These are phyloP conservation scores for Irpex sp. DNA, from an alignment of 1,284 basidiomycete species.

Conservation along the genomic window DNA sequence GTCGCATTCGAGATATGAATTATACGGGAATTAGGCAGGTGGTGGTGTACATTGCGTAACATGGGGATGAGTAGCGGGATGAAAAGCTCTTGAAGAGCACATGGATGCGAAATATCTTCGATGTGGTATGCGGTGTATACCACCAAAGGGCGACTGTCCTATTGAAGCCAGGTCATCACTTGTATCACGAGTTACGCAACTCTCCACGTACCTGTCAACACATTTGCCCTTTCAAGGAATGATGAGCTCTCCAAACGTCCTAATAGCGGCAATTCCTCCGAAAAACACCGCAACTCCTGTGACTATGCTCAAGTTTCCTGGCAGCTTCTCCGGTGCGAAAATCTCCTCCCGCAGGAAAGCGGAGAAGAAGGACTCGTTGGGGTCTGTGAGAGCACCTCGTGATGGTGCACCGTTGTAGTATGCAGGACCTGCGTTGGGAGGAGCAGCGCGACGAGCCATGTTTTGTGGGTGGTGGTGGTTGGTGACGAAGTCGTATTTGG, in stretches of 20 bases:
- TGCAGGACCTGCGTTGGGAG: conserved; percentile 47
- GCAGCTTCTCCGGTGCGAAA: conserved; percentile 64
- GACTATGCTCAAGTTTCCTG: conserved; percentile 66
- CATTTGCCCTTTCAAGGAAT: conserved; percentile 36
- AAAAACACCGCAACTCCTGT: conserved; percentile 62
- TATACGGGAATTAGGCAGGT: not conserved
- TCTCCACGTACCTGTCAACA: conserved; percentile 33
- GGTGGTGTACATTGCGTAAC: not conserved
- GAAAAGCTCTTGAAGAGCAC: not conserved
- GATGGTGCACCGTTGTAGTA: conserved; percentile 44
- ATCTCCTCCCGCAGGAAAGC: conserved; percentile 65
- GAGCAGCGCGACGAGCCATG: conserved; percentile 68
- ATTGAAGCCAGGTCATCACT: not conserved
- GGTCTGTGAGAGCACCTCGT: conserved; percentile 37
- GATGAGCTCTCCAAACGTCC: conserved; percentile 73
- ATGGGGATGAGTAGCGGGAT: not conserved
- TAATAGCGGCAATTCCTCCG: conserved; percentile 59
- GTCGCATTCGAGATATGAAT: not conserved
- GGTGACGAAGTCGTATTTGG: not conserved
- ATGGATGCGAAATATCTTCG: not conserved
- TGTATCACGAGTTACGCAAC: not conserved
- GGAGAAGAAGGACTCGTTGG: conserved; percentile 57
- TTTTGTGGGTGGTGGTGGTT: not conserved
- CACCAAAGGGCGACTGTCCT: not conserved
- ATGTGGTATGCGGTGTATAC: not conserved